Evolutionary conservation across 73 alveolate genomes (phyloP).

Genomic region (Symbiodinium natans): DNA sequence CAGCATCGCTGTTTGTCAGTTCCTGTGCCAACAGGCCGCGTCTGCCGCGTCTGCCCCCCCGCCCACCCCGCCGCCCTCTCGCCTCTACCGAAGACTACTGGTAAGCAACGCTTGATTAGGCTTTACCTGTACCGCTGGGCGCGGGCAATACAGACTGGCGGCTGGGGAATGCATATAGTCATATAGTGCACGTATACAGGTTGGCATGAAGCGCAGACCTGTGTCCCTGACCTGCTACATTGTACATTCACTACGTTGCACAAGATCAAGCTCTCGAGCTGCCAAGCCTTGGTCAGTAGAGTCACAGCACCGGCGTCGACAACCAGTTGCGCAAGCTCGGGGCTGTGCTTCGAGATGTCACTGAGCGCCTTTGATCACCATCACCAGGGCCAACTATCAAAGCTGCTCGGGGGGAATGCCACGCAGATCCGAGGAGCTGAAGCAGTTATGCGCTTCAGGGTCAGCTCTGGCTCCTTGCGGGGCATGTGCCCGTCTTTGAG

Average conservation of each 20-base stretch:
- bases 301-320: slow-evolving; percentile 95
- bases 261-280: too few relatives aligned
- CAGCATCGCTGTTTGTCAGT: slow-evolving; percentile 97
- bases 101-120: too few relatives aligned
- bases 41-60: not conserved
- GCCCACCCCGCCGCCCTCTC: not conserved
- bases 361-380: slow-evolving; percentile 94
- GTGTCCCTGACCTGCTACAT: too few relatives aligned
- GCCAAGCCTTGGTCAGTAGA: slow-evolving; percentile 95
- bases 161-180: too few relatives aligned
- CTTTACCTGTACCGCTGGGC: too few relatives aligned
- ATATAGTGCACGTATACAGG: too few relatives aligned
- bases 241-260: too few relatives aligned
- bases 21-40: not conserved
- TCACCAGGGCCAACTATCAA: not conserved
- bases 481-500: not conserved
- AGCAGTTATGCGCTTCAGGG: slow-evolving; percentile 99
- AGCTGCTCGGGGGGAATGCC: not conserved
- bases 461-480: slow-evolving; percentile 98
- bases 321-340: slow-evolving; percentile 98
- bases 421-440: slow-evolving; percentile 95
- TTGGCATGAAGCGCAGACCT: too few relatives aligned
- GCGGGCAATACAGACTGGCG: too few relatives aligned
- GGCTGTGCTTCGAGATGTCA: slow-evolving; percentile 99
- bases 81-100: not conserved